Base-by-base conservation (phyloP, 257 asterid species). In the Solanum pennellii region DNA sequence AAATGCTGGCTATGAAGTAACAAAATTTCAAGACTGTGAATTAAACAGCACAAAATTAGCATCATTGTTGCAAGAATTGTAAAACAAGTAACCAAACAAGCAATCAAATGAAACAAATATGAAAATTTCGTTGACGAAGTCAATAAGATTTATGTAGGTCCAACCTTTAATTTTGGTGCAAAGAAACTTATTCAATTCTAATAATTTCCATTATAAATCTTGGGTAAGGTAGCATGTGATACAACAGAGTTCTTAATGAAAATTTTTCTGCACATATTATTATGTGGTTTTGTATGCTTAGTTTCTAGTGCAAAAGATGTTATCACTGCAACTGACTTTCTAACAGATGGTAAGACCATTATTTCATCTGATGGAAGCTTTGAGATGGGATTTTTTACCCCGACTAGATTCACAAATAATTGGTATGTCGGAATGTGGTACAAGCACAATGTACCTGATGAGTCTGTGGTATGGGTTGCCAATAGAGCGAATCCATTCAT, bases 311-410 rank as follows among this genome's bases (percentile, higher is more conserved):
- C 60, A 76, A 76, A 41, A 13, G 23, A 41, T 42, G 42, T 9
- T 25, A 13, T 76, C 37, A 76, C 83, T 76, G 83, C 83, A 76
- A 76, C 35, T 42, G 83, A 76, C 60, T 76, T 76, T 25, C 39
- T 44, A 44, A 77, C 62, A 44, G 13, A 92, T 86, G 92, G 92
- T 2, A 82, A 86, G 39, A 87, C 91, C 12, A 60, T 91, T 20
- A 33, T 88, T 44, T 91, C 95, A 42, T 84, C 77, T 44, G 60
- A 68, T 37, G 77, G 62, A 62, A n/a, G 86, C 56, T 84, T 84
- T 62, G 86, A 62, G 71, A 65, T 84, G 62, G 86, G 86, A 84
- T 62, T 84, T 9, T 62, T 84, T 59, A 1, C n/a, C 13, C 75
- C 52, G 2, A 9, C 52, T 23, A 60, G 75, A 35, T 83, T 42